Conservation (phyloP, 495 filamentous ascomycete species). For the Aspergillus wentii region DNA sequence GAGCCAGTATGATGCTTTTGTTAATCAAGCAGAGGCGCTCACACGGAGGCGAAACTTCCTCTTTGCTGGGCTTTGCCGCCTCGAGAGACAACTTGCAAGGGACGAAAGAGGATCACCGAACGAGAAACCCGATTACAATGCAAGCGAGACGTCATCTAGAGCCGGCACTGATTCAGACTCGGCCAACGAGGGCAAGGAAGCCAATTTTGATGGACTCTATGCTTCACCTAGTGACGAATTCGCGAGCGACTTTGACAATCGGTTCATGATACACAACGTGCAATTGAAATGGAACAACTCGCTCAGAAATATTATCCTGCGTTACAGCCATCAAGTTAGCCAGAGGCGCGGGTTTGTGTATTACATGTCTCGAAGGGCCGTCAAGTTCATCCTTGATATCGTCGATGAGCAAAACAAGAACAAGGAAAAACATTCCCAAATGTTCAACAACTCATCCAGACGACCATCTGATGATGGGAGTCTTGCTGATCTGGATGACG, state of each 20-base stretch:
- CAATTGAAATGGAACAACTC: conserved; percentile 99
- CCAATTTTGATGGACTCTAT: conserved; percentile 37
- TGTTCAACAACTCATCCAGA: conserved; percentile 19
- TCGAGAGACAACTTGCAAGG: conserved; percentile 50
- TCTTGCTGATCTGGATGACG: conserved; percentile 48
- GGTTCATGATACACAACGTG: conserved; percentile 95
- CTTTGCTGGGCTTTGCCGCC: conserved; percentile 62
- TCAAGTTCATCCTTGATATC: conserved; percentile 97
- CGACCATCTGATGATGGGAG: conserved; percentile 27
- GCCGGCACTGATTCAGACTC: conserved; percentile 44
- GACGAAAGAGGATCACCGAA: conserved; percentile 25
- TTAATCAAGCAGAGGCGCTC: conserved; percentile 65
- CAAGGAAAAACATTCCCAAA: conserved; percentile 43
- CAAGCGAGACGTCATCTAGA: conserved; percentile 42
- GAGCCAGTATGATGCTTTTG: conserved; percentile 61
- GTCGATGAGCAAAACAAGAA: conserved; percentile 83
- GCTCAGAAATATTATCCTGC: conserved; percentile 88
- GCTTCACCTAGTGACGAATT: conserved; percentile 54
- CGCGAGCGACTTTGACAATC: conserved; percentile 92
- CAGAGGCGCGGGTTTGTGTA: conserved; percentile 96
- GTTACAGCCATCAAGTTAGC: conserved; percentile 96
- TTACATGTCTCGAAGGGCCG: conserved; percentile 90
- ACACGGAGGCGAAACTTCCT: conserved; percentile 74
- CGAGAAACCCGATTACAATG: conserved; percentile 29
- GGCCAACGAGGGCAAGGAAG: conserved; percentile 31